Conservation (phyloP, 257 asterid species). For the Nicotiana obtusifolia region DNA sequence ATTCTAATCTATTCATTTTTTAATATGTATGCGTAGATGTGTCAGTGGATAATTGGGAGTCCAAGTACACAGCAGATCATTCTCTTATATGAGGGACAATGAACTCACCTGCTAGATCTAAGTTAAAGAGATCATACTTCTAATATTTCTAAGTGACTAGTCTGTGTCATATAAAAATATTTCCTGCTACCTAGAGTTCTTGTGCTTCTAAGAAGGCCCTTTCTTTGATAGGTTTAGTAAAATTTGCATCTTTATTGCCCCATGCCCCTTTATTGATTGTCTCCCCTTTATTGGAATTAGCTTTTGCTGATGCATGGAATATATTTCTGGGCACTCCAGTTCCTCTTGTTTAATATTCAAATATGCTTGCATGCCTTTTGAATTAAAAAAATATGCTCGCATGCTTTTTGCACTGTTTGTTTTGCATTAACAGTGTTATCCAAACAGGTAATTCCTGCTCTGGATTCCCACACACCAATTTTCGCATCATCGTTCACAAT, state of each 20-base stretch:
- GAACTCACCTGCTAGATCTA: neutral
- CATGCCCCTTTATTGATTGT: neutral
- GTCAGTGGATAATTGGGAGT: neutral
- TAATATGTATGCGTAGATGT: neutral
- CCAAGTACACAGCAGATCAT: neutral
- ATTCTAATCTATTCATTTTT: slow-evolving; percentile 19
- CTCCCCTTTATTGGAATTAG: neutral
- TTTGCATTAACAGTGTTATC: slow-evolving; percentile 3
- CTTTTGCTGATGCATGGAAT: neutral
- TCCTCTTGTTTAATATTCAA: slow-evolving; percentile 4
- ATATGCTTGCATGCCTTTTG: neutral
- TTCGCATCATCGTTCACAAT: slow-evolving; percentile 95
- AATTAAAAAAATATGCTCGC: neutral
- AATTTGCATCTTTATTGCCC: neutral
- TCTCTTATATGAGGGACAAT: neutral
- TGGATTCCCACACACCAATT: slow-evolving; percentile 87
- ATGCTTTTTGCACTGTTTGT: neutral
- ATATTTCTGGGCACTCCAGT: neutral
- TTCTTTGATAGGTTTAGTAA: neutral
- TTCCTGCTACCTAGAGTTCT: neutral
- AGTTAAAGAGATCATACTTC: neutral
- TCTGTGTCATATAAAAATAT: neutral
- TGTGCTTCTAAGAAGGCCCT: neutral
- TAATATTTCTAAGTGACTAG: neutral
- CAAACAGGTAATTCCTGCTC: slow-evolving; percentile 90